Base-by-base conservation (phyloP, 306 rosid genomes). In the Cucurbita ficifolia region DNA sequence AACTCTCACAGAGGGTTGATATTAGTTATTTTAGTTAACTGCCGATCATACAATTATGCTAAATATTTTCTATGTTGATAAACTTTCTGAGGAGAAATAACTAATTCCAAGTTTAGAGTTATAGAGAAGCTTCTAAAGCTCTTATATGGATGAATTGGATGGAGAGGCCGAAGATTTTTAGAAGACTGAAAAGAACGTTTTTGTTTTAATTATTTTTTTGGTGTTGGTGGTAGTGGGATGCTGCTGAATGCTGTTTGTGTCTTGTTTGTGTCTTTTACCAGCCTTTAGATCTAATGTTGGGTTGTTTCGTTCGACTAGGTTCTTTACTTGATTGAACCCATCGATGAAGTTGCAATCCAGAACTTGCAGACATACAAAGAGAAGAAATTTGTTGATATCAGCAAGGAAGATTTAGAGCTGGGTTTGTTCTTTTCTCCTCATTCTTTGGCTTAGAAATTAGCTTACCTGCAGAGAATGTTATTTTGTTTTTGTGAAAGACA, bases 301-400 rank as follows among this genome's bases (percentile, higher is more conserved):
- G 45, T 50, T 6, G 76, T 10, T 60, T 59, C 19, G 16, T 75
- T 76, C 18, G 75, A 78, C 57, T 74, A 95, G 97, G 97, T 95
- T 70, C 86, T 95, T 72, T 95, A 89, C 83, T 87, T 91, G 82
- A 81, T 95, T 74, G 99, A 95, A 74, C 97, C 99, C 11, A 89
- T 95, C 69, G 99, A 95, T 62, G 99, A 95, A 81, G 99, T 95
- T 79, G 92, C 97, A 19, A 91, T 95, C 82, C 99, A 95, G 89
- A 91, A 95, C 82, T 84, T 95, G 72, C 97, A 91, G 69, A 95
- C 97, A 53, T 95, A 83, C 85, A 95, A 91, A 81, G 99, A 95
- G 80, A 91, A 95, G 80, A 91, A 89, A 73, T 95, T 95, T 85
- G 96, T 95, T 82, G 99, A 91, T 79, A 95, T 95, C 73, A 95